These are phyloP conservation scores for Cryptosporidium parvum DNA, from an alignment of 169 alveolate genomes.

Conservation along the genomic window DNA sequence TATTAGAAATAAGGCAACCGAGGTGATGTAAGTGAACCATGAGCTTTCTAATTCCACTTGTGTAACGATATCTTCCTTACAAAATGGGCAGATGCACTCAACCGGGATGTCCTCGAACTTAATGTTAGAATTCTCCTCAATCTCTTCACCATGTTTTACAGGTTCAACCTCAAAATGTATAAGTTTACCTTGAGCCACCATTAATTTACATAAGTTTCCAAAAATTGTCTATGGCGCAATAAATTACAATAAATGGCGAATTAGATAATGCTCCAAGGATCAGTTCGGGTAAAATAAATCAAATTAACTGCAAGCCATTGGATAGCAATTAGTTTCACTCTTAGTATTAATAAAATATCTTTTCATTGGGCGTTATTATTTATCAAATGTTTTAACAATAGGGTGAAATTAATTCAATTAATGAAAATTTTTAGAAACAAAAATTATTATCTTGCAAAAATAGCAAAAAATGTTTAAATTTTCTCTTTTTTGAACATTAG, in stretches of 20 bases:
- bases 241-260: neutral
- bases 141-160: constrained; percentile 57
- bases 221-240: constrained; percentile 9
- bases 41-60: constrained; percentile 74
- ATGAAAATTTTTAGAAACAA: constrained; percentile 16
- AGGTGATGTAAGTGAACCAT: constrained; percentile 65
- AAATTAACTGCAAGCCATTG: neutral
- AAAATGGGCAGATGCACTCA: constrained; percentile 76
- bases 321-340: neutral
- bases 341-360: neutral
- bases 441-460: constrained; percentile 3
- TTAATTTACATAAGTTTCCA: constrained; percentile 21
- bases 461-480: constrained; percentile 6
- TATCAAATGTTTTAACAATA: neutral
- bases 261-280: neutral
- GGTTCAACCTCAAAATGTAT: constrained; percentile 75
- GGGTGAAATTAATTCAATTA: neutral
- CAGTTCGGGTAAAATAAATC: neutral
- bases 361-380: neutral
- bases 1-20: constrained; percentile 44
- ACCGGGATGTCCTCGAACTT: constrained; percentile 75
- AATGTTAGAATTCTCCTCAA: constrained; percentile 30
- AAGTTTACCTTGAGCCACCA: constrained; percentile 56
- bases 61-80: constrained; percentile 76
- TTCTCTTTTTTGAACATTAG: constrained; percentile 9